Percentiles rank a stretch among this genome's conserved stretches.
phyloP scores from a whole-genome alignment of 2,329 filamentous ascomycete species.

The Mycogone perniciosa region DNA sequence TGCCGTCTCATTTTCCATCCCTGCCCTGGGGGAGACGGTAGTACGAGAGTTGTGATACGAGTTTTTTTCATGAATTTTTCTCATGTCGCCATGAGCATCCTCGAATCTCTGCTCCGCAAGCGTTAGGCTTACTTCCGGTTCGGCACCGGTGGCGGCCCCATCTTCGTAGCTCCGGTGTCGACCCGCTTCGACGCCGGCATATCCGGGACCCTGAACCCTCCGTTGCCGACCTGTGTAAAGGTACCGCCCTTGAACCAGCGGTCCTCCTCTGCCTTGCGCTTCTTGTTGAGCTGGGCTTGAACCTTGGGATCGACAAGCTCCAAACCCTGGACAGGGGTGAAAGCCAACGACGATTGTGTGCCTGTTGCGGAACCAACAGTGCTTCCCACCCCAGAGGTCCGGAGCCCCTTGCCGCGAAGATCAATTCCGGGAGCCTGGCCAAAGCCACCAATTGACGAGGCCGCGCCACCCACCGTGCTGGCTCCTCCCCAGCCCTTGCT shows the following conservation, averaged over 20 bases:
- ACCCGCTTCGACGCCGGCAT: constrained; percentile 69
- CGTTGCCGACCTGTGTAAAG: constrained; percentile 77
- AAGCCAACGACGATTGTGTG: constrained; percentile 81
- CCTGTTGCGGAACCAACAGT: constrained; percentile 56
- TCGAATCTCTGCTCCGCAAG: neutral
- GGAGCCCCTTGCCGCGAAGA: constrained; percentile 71
- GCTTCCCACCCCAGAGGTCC: constrained; percentile 74
- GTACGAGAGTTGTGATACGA: too few relatives aligned
- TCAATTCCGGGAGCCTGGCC: constrained; percentile 61
- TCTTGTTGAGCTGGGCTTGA: constrained; percentile 78
- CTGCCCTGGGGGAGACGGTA: too few relatives aligned
- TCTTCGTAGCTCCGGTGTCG: constrained; percentile 30
- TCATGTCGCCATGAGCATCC: neutral
- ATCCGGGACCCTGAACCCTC: constrained; percentile 76
- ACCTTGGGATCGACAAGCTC: constrained; percentile 93
- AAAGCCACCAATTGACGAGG: constrained; percentile 78
- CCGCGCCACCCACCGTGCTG: constrained; percentile 58
- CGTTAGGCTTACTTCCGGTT: constrained; percentile 15
- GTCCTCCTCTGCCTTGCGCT: constrained; percentile 90
- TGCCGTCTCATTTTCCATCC: neutral
- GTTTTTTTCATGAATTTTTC: neutral
- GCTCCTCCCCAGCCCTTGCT: constrained; percentile 89
- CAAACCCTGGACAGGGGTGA: constrained; percentile 89
- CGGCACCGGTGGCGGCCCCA: constrained; percentile 30
- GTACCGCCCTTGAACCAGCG: constrained; percentile 96